Conservation (phyloP, 31 red algal genomes). For the Bonnemaisonia californica region DNA sequence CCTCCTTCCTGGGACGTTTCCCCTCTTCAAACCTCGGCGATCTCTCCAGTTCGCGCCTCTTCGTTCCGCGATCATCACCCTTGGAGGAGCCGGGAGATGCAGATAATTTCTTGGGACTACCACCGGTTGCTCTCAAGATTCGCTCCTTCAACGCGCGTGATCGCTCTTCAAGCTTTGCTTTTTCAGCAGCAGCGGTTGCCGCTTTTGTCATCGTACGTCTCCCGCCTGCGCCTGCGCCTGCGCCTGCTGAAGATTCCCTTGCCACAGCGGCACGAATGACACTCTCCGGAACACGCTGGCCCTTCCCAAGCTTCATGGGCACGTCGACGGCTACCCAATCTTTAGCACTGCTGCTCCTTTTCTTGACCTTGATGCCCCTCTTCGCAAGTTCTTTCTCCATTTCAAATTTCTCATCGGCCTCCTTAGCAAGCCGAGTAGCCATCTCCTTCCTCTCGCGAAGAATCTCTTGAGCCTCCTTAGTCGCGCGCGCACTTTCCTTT, state of each 20-base stretch:
- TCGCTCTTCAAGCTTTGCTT: not conserved
- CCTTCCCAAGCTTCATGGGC: conserved; percentile 17
- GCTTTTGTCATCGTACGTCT: not conserved
- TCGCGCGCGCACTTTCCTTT: conserved; percentile 46
- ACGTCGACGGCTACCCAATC: conserved; percentile 55
- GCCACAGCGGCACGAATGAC: not conserved
- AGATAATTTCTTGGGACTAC: not conserved
- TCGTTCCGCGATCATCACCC: conserved; percentile 6
- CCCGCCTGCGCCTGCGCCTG: not conserved
- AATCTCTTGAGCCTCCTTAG: conserved; percentile 56
- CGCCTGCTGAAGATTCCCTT: not conserved
- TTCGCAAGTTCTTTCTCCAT: conserved; percentile 34
- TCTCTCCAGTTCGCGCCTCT: conserved; percentile 3
- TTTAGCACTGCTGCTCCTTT: conserved; percentile 35
- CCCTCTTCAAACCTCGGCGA: conserved; percentile 1
- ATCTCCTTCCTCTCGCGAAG: conserved; percentile 29
- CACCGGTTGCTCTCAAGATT: conserved; percentile 24
- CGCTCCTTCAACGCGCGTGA: conserved; percentile 17
- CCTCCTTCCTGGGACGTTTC: conserved; percentile 1
- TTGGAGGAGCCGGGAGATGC: not conserved
- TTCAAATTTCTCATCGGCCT: conserved; percentile 22
- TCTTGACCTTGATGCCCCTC: conserved; percentile 21
- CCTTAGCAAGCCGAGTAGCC: not conserved
- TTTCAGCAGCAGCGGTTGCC: not conserved
- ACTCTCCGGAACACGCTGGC: conserved; percentile 15